Conservation (phyloP, 2,329 filamentous ascomycete species). For the Aspergillus tanneri region DNA sequence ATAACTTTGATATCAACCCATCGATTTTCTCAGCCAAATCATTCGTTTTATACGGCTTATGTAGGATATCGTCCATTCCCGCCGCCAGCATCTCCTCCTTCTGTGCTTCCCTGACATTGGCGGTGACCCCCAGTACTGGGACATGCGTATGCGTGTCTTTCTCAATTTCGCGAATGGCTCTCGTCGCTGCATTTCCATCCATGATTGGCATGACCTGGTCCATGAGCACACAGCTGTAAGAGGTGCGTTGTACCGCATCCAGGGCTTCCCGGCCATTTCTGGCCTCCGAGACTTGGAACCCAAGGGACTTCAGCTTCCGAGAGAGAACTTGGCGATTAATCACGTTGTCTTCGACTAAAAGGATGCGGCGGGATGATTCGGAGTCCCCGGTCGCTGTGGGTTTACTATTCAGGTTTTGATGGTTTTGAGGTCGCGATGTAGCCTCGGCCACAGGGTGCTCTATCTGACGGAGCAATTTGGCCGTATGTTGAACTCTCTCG, state of each 20-base stretch:
- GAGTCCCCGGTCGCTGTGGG: neutral
- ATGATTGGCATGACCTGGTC: slow-evolving; percentile 82
- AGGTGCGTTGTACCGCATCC: slow-evolving; percentile 33
- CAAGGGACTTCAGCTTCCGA: slow-evolving; percentile 37
- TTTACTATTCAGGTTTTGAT: too few species aligned
- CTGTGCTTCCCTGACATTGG: slow-evolving; percentile 74
- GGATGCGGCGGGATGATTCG: slow-evolving; percentile 22
- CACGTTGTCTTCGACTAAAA: slow-evolving; percentile 48
- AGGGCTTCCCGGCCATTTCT: slow-evolving; percentile 46
- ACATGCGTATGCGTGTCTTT: slow-evolving; percentile 38
- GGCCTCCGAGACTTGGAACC: slow-evolving; percentile 37
- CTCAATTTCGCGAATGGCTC: slow-evolving; percentile 68
- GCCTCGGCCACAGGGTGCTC: too few species aligned
- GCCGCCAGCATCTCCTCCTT: slow-evolving; percentile 68
- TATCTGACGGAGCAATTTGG: slow-evolving; percentile 7
- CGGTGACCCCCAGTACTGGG: slow-evolving; percentile 53
- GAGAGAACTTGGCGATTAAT: slow-evolving; percentile 44
- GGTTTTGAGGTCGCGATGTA: too few species aligned
- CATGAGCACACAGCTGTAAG: slow-evolving; percentile 69
- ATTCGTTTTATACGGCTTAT: slow-evolving; percentile 76
- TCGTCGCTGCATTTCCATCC: slow-evolving; percentile 74
- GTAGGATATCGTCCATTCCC: slow-evolving; percentile 75
- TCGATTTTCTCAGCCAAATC: slow-evolving; percentile 68
- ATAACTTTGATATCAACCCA: slow-evolving; percentile 51
- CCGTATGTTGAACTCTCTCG: slow-evolving; percentile 11